phyloP scores from a whole-genome alignment of 768 basidiomycete genomes.

The Peribolospora kevripleyi region DNA sequence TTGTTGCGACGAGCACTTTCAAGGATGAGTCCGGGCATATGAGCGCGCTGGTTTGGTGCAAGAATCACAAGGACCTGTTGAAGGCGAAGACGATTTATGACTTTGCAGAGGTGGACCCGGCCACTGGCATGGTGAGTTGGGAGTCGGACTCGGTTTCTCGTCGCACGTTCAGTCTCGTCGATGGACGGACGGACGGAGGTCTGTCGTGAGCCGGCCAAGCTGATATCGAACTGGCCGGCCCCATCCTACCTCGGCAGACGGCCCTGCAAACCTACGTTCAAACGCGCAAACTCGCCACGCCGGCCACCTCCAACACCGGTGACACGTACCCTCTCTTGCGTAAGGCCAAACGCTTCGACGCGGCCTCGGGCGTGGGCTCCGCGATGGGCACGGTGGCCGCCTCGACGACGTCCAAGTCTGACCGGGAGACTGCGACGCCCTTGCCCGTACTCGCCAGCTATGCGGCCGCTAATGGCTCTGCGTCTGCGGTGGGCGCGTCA shows the following conservation, averaged over 20 bases:
- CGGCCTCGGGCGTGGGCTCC: no score
- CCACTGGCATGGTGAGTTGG: constrained; percentile 47
- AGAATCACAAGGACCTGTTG: constrained; percentile 36
- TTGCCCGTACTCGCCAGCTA: no score
- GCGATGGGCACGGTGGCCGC: no score
- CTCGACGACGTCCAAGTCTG: no score
- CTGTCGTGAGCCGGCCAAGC: no score
- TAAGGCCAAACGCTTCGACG: constrained; percentile 63
- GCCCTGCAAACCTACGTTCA: constrained; percentile 69
- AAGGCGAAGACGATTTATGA: constrained; percentile 47
- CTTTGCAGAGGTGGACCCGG: constrained; percentile 54
- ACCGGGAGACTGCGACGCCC: no score
- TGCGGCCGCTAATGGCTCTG: no score
- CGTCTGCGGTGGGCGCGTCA: no score
- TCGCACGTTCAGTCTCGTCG: not conserved
- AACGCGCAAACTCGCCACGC: constrained; percentile 51
- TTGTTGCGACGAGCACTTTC: constrained; percentile 5
- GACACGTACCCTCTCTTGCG: constrained; percentile 68
- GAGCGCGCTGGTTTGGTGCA: constrained; percentile 51
- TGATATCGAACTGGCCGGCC: not conserved
- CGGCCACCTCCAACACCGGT: constrained; percentile 17
- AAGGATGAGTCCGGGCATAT: constrained; percentile 38
- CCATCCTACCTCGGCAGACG: constrained; percentile 29
- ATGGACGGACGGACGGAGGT: no score
- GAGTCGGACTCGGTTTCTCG: not conserved